A percentile compares a stretch with the other conserved stretches of the same genome.
These are phyloP conservation scores for Begonia peltatifolia DNA, from an alignment of 306 rosid genomes.

Conservation along the genomic window DNA sequence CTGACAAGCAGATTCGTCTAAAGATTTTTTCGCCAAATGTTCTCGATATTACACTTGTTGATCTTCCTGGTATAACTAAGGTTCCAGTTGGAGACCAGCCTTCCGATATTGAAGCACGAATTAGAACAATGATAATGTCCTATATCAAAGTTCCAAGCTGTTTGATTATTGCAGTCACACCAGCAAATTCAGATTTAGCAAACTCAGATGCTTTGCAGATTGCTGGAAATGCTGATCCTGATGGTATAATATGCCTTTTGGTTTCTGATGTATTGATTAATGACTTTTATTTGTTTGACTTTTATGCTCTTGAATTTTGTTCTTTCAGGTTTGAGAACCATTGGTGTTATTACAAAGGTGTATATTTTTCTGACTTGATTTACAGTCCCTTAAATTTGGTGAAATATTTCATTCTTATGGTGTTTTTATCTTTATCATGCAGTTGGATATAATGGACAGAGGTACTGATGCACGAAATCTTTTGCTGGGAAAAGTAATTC, in stretches of 20 bases:
- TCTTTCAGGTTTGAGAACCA: constrained; percentile 77
- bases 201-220: constrained; percentile 99
- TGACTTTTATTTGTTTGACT: constrained; percentile 7
- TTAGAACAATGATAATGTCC: constrained; percentile 95
- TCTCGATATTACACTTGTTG: constrained; percentile 93
- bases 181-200: constrained; percentile 97
- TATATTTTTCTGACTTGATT: constrained; percentile 3
- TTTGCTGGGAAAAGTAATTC: constrained; percentile 91
- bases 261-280: too few species aligned
- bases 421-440: constrained; percentile 8
- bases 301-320: not conserved
- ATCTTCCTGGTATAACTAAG: constrained; percentile 95
- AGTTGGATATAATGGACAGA: constrained; percentile 99
- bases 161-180: constrained; percentile 89
- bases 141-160: constrained; percentile 81
- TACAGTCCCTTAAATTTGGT: not conserved
- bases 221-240: constrained; percentile 99
- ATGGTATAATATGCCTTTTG: constrained; percentile 36
- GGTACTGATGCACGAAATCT: constrained; percentile 98
- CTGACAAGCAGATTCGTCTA: constrained; percentile 96
- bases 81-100: constrained; percentile 99
- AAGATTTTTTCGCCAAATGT: constrained; percentile 95
- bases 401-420: constrained; percentile 16
- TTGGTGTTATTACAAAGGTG: constrained; percentile 94
- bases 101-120: constrained; percentile 88